phyloP scores from a whole-genome alignment of 768 basidiomycete species.

The Sistotremastrum niveocremeum region DNA sequence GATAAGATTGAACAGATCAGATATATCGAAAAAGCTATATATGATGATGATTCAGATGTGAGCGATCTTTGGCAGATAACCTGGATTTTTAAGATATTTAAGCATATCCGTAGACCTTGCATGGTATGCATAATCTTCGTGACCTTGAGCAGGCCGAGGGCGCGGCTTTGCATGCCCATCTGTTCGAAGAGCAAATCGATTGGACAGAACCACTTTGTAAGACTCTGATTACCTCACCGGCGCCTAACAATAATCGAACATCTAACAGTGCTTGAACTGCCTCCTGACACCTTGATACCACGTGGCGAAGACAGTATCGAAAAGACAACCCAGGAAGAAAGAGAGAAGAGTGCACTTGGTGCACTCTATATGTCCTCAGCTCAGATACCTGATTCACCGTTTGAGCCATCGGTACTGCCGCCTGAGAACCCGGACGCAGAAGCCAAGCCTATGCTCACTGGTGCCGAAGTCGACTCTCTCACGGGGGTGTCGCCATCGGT shows the following conservation, averaged over 20 bases:
- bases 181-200: constrained; percentile 79
- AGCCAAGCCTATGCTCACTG: constrained; percentile 52
- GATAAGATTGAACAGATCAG: constrained; percentile 60
- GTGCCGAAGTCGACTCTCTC: constrained; percentile 54
- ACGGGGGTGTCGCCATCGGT: constrained; percentile 39
- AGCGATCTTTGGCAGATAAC: constrained; percentile 33
- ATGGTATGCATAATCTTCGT: constrained; percentile 57
- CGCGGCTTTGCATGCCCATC: constrained; percentile 65
- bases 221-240: constrained; percentile 19
- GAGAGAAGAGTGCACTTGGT: constrained; percentile 63
- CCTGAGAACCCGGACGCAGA: constrained; percentile 61
- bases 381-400: constrained; percentile 69
- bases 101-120: constrained; percentile 46
- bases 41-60: constrained; percentile 87
- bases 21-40: constrained; percentile 74
- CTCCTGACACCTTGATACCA: constrained; percentile 10
- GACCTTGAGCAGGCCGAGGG: constrained; percentile 84
- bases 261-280: constrained; percentile 39
- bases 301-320: constrained; percentile 62
- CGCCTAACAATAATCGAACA: constrained; percentile 43
- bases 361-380: constrained; percentile 58
- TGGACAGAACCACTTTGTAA: constrained; percentile 76
- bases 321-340: constrained; percentile 55
- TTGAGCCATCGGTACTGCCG: constrained; percentile 46
- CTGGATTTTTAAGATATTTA: constrained; percentile 37